Evolutionary conservation across 2,329 filamentous ascomycete genomes (phyloP).

Genomic region (Aspergillus proliferans): DNA sequence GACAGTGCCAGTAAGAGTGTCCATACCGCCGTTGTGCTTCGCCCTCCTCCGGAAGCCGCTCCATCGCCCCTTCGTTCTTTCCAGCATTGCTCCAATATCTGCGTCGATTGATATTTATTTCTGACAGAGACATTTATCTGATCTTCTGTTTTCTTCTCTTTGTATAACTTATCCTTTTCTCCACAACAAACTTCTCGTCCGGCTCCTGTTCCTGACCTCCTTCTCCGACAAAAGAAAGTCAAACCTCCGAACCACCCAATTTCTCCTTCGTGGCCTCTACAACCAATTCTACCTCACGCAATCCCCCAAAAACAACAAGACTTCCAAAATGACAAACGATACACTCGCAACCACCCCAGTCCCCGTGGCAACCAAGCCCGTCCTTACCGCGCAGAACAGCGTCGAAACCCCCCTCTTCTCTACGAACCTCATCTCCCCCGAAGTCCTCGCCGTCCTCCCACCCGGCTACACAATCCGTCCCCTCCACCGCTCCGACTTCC

Average conservation of each 20-base stretch:
- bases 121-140: neutral
- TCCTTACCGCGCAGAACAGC: slow-evolving; percentile 14
- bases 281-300: neutral
- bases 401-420: slow-evolving; percentile 65
- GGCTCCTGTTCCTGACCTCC: neutral
- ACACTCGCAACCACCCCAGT: slow-evolving; percentile 6
- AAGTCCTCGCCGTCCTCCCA: slow-evolving; percentile 66
- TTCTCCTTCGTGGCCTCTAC: neutral
- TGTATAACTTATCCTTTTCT: neutral
- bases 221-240: slow-evolving; percentile 1
- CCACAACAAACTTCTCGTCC: neutral
- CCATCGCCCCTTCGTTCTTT: neutral
- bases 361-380: slow-evolving; percentile 3
- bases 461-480: slow-evolving; percentile 77
- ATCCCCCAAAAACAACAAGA: neutral
- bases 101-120: neutral
- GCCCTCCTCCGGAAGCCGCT: neutral
- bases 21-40: neutral
- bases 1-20: neutral
- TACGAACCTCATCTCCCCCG: slow-evolving; percentile 66
- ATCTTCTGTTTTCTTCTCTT: neutral
- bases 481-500: slow-evolving; percentile 70
- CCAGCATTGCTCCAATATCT: neutral
- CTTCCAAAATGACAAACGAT: slow-evolving; percentile 14
- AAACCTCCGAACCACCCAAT: slow-evolving; percentile 4